Conservation (phyloP, 2,329 filamentous ascomycete genomes). For the Phaeophleospora eucalypticola region DNA sequence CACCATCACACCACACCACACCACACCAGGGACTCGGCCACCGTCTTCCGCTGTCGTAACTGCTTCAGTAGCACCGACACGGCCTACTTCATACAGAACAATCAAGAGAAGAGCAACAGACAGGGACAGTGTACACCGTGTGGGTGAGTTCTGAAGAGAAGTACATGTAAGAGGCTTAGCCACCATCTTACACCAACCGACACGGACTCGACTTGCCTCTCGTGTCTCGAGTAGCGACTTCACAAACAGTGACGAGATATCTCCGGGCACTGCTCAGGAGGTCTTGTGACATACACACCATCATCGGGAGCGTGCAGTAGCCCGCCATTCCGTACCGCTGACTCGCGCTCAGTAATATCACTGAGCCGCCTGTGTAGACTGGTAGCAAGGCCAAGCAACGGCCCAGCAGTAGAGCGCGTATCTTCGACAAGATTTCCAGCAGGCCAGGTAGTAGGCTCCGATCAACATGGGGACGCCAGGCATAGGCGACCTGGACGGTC, state of each 20-base stretch:
- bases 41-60: background rate
- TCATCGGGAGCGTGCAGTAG: conserved; percentile 12
- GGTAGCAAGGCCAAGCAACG: conserved; percentile 11
- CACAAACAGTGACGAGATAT: background rate
- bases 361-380: conserved; percentile 21
- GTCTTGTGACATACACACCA: background rate
- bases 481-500: conserved; percentile 84
- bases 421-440: conserved; percentile 7
- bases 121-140: background rate
- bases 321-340: conserved; percentile 17
- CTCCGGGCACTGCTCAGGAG: background rate
- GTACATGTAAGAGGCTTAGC: background rate
- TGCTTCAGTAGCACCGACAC: background rate
- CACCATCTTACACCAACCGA: background rate
- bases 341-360: conserved; percentile 20
- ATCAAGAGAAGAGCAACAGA: background rate
- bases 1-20: background rate
- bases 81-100: background rate
- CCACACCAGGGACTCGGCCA: background rate
- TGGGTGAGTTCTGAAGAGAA: background rate
- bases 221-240: background rate
- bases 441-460: conserved; percentile 16
- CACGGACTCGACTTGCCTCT: background rate
- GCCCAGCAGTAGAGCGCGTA: conserved; percentile 20
- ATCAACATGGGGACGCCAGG: conserved; percentile 53